A percentile compares a stretch with the other conserved stretches of the same genome.
Conservation (phyloP, 176 grass and related monocot species). For the Carex pumila region DNA sequence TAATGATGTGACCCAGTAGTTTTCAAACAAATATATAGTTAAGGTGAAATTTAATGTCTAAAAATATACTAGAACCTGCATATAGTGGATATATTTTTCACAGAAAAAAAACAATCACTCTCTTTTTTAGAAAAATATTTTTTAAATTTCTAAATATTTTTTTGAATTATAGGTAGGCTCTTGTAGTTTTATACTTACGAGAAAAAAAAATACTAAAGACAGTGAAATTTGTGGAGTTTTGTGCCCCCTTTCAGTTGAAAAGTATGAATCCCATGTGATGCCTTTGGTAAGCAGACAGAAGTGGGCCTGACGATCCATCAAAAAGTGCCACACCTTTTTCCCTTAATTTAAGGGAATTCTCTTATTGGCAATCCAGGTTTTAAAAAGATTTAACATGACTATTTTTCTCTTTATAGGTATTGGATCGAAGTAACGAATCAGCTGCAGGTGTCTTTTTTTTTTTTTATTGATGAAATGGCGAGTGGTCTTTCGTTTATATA, state of each 20-base stretch:
- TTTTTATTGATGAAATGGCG: too few relatives aligned
- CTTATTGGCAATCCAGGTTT: background rate
- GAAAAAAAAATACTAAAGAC: background rate
- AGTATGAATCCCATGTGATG: constrained; percentile 15
- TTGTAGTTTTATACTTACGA: background rate
- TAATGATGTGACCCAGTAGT: too few relatives aligned
- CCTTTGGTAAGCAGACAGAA: constrained; percentile 14
- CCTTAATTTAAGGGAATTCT: background rate
- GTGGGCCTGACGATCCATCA: background rate
- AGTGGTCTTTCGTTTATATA: too few relatives aligned
- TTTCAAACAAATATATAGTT: too few relatives aligned
- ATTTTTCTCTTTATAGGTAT: background rate
- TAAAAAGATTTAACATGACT: background rate
- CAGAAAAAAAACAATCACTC: too few relatives aligned
- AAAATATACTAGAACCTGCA: too few relatives aligned
- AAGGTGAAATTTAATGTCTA: too few relatives aligned
- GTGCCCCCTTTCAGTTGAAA: constrained; percentile 23
- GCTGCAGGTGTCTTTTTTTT: too few relatives aligned
- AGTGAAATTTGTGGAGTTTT: background rate
- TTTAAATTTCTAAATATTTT: too few relatives aligned
- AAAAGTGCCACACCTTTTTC: constrained; percentile 8
- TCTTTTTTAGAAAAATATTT: too few relatives aligned
- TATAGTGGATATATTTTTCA: too few relatives aligned
- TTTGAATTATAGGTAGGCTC: background rate
- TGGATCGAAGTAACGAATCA: too few relatives aligned